phyloP scores from a whole-genome alignment of 805 yeast genomes.

The Brettanomyces anomalus region DNA sequence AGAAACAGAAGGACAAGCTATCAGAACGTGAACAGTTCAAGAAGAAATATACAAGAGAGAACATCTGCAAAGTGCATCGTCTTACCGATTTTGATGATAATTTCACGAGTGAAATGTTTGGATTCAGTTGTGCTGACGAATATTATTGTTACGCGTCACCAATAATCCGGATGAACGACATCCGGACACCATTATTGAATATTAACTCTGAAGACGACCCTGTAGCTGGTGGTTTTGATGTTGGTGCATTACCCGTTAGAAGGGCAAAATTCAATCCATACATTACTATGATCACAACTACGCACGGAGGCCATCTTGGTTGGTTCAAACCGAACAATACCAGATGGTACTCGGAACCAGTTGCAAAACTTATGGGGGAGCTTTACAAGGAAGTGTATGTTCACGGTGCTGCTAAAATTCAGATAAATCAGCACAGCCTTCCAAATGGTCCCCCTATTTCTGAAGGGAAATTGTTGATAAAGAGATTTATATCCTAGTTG shows the following conservation, averaged over 20 bases:
- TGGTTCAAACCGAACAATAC: conserved; percentile 54
- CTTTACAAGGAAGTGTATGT: conserved; percentile 8
- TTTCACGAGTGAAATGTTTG: conserved; percentile 59
- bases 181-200: conserved; percentile 56
- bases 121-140: conserved; percentile 52
- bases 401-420: conserved; percentile 6
- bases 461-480: conserved; percentile 4
- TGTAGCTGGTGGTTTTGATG: conserved; percentile 39
- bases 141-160: conserved; percentile 63
- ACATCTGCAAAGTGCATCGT: conserved; percentile 15
- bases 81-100: conserved; percentile 53
- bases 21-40: conserved; percentile 20
- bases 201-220: conserved; percentile 73
- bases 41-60: conserved; percentile 13
- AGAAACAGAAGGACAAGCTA: conserved; percentile 32
- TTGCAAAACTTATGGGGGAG: conserved; percentile 29
- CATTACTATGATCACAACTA: conserved; percentile 46
- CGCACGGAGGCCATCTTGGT: conserved; percentile 78
- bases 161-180: conserved; percentile 35
- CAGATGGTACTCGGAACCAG: conserved; percentile 58
- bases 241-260: conserved; percentile 37
- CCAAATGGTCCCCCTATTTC: conserved; percentile 5
- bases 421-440: conserved; percentile 4
- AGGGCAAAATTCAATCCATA: conserved; percentile 52
- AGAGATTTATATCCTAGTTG: neutral